These are phyloP conservation scores for Cladorrhinum sp. DNA, from an alignment of 2,329 filamentous ascomycete genomes.

Conservation along the genomic window DNA sequence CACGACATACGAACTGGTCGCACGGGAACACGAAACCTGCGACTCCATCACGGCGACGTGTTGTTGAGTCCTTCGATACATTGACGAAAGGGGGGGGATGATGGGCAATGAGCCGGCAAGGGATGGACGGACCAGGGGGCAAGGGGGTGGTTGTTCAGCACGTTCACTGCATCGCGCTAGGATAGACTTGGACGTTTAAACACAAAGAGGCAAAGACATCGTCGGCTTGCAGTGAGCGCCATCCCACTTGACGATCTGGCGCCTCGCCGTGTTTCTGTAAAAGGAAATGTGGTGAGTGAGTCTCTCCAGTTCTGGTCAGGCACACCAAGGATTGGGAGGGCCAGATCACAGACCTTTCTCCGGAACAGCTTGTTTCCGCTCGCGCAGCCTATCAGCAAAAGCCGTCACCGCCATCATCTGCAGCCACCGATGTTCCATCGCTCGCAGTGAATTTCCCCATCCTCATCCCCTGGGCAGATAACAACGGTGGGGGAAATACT, in stretches of 20 bases:
- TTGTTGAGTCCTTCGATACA: not conserved
- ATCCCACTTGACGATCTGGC: slow-evolving; percentile 4
- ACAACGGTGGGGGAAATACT: not conserved
- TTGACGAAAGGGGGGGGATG: no score
- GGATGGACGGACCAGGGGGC: not conserved
- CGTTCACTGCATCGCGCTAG: not conserved
- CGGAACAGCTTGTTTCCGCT: slow-evolving; percentile 10
- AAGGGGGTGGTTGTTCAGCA: not conserved
- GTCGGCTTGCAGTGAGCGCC: not conserved
- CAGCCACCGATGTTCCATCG: not conserved
- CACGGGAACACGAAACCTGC: not conserved
- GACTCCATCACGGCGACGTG: slow-evolving; percentile 6
- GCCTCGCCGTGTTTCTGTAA: slow-evolving; percentile 3
- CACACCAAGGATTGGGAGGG: not conserved
- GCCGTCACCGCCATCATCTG: slow-evolving; percentile 1
- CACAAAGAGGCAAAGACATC: not conserved
- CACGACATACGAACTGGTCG: slow-evolving; percentile 2
- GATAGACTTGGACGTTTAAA: not conserved
- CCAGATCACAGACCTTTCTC: not conserved
- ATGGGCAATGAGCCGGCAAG: not conserved
- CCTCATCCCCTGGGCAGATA: not conserved
- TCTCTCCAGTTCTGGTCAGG: not conserved
- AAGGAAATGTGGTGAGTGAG: slow-evolving; percentile 16
- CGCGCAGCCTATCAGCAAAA: slow-evolving; percentile 14
- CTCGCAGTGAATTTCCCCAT: not conserved